These are phyloP conservation scores for Annona squamosa DNA, from an alignment of 164 flowering plant species.

Conservation along the genomic window DNA sequence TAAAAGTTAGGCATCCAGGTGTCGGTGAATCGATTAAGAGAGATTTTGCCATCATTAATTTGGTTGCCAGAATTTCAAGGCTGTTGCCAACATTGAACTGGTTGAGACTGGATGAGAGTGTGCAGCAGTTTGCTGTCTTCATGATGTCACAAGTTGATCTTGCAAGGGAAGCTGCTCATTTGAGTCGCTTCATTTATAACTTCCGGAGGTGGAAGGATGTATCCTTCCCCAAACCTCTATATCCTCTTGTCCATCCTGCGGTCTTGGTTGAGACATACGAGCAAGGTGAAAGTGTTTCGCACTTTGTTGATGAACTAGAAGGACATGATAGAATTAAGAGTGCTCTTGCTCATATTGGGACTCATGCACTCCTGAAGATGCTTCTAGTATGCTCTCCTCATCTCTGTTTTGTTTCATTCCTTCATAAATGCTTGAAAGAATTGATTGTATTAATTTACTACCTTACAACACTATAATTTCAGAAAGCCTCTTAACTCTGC, in stretches of 20 bases:
- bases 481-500: not conserved
- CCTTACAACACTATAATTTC: not conserved
- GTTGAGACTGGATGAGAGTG: conserved; percentile 86
- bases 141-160: conserved; percentile 95
- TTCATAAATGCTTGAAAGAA: not conserved
- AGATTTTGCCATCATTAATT: conserved; percentile 67
- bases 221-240: conserved; percentile 81
- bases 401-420: not conserved
- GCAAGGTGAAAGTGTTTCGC: conserved; percentile 72
- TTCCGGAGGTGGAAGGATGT: conserved; percentile 81
- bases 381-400: conserved; percentile 49
- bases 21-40: conserved; percentile 82
- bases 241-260: conserved; percentile 88
- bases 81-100: conserved; percentile 64
- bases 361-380: conserved; percentile 90
- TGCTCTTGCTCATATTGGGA: conserved; percentile 80
- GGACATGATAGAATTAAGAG: conserved; percentile 56
- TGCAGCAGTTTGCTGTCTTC: conserved; percentile 85
- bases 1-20: conserved; percentile 87
- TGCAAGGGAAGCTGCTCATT: conserved; percentile 89
- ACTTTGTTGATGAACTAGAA: conserved; percentile 62
- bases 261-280: conserved; percentile 83
- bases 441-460: not conserved
- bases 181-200: conserved; percentile 80
- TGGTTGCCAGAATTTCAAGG: conserved; percentile 51